These are phyloP conservation scores for Globisporangium echinulatum DNA, from an alignment of 352 stramenopile species.

Conservation along the genomic window DNA sequence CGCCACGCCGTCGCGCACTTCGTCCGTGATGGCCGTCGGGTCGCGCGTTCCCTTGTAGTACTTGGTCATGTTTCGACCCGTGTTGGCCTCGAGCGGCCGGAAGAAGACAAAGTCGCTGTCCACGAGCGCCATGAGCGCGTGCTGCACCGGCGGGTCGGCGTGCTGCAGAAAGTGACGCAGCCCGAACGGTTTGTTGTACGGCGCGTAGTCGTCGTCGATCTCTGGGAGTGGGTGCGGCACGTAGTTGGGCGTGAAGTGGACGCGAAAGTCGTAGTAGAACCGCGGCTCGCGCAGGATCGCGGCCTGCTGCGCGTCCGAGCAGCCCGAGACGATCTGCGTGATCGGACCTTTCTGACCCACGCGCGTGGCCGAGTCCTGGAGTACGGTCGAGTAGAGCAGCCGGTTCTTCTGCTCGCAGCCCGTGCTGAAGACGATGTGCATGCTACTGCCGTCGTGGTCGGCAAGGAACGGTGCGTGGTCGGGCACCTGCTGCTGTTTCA, in stretches of 20 bases:
- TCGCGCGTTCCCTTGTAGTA: conserved; percentile 18
- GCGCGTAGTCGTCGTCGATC: conserved; percentile 29
- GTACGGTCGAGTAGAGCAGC: conserved; percentile 11
- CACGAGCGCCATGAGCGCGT: neutral
- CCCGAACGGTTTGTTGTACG: conserved; percentile 46
- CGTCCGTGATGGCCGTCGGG: conserved; percentile 8
- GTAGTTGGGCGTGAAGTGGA: conserved; percentile 38
- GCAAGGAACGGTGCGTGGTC: conserved; percentile 1
- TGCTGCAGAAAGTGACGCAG: conserved; percentile 42
- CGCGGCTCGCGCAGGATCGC: conserved; percentile 23
- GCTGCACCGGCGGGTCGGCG: conserved; percentile 25
- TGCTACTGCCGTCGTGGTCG: conserved; percentile 10
- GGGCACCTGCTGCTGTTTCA: neutral
- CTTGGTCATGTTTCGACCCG: conserved; percentile 4
- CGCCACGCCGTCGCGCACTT: conserved; percentile 15
- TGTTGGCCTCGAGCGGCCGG: conserved; percentile 6
- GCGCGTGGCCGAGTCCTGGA: conserved; percentile 18
- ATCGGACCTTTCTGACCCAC: conserved; percentile 20
- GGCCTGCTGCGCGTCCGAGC: conserved; percentile 20
- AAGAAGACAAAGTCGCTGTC: neutral
- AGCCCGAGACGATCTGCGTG: conserved; percentile 27
- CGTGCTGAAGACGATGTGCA: conserved; percentile 25
- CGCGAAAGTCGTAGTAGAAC: conserved; percentile 42
- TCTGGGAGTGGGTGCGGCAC: conserved; percentile 24
- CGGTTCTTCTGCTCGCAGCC: conserved; percentile 20